Percentiles rank a stretch among this genome's conserved stretches.
Conservation (phyloP, 2,329 filamentous ascomycete species). For the Bipolaris gigantea region DNA sequence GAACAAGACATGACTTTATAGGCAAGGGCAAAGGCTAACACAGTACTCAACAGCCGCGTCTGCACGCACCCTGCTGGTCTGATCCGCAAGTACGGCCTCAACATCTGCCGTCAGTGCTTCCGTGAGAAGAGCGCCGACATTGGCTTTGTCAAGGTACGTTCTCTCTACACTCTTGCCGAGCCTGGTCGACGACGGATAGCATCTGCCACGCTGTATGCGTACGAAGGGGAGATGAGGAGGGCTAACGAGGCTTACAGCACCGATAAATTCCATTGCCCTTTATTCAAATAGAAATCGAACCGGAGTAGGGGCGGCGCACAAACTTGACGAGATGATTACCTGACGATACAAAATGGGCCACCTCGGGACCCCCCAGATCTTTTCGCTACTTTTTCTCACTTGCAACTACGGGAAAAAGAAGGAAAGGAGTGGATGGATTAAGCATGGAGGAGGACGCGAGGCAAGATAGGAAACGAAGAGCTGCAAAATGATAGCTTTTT, state of each 20-base stretch:
- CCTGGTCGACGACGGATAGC: too few relatives aligned
- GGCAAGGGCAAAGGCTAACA: slow-evolving; percentile 26
- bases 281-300: slow-evolving; percentile 16
- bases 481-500: neutral
- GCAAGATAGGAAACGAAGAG: neutral
- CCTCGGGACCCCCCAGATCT: slow-evolving; percentile 11
- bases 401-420: neutral
- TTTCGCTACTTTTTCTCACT: neutral
- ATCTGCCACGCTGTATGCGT: neutral
- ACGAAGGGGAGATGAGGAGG: neutral
- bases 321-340: slow-evolving; percentile 32
- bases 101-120: slow-evolving; percentile 76
- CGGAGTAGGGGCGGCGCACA: slow-evolving; percentile 34
- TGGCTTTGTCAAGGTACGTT: slow-evolving; percentile 66
- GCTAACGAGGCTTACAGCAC: slow-evolving; percentile 32
- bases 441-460: slow-evolving; percentile 4
- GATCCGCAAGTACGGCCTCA: slow-evolving; percentile 99
- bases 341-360: slow-evolving; percentile 27
- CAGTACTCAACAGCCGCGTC: slow-evolving; percentile 62
- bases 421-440: neutral
- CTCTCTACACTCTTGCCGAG: neutral
- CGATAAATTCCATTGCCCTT: slow-evolving; percentile 36
- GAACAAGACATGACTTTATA: too few relatives aligned
- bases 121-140: slow-evolving; percentile 69
- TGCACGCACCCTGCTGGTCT: slow-evolving; percentile 97